Conservation (phyloP, 1,284 basidiomycete species). For the Mycena citricolor region DNA sequence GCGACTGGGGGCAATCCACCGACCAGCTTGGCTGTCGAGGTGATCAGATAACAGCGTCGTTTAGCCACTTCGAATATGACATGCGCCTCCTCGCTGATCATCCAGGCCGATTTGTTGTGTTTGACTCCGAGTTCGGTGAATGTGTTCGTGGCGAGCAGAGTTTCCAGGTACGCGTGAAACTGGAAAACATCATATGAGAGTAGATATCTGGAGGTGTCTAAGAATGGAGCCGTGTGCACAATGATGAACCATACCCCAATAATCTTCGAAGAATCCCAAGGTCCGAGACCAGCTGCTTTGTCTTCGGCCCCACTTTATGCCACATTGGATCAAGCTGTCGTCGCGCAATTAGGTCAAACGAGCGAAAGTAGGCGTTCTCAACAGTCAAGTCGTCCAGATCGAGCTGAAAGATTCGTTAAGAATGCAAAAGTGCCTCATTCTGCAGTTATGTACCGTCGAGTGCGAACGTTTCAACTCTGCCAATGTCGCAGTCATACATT, state of each 20-base stretch:
- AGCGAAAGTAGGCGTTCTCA: slow-evolving; percentile 92
- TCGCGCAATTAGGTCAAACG: slow-evolving; percentile 89
- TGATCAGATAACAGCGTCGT: slow-evolving; percentile 71
- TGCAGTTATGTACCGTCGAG: slow-evolving; percentile 52
- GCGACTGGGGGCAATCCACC: slow-evolving; percentile 35
- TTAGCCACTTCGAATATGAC: slow-evolving; percentile 85
- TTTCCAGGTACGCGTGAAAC: slow-evolving; percentile 92
- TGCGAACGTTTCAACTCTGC: slow-evolving; percentile 90
- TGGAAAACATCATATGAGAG: slow-evolving; percentile 90
- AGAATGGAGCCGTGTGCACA: background rate
- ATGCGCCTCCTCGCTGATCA: slow-evolving; percentile 88
- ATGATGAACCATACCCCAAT: slow-evolving; percentile 60
- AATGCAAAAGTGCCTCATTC: background rate
- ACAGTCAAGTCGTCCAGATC: slow-evolving; percentile 93
- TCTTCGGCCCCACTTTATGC: slow-evolving; percentile 93
- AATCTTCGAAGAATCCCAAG: slow-evolving; percentile 84
- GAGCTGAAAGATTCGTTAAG: slow-evolving; percentile 50
- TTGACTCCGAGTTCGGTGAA: slow-evolving; percentile 47
- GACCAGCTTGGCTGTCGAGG: slow-evolving; percentile 31
- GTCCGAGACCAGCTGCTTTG: slow-evolving; percentile 90
- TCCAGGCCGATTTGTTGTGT: slow-evolving; percentile 81
- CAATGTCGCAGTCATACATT: slow-evolving; percentile 92
- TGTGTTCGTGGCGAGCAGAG: slow-evolving; percentile 78
- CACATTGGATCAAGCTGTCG: slow-evolving; percentile 91
- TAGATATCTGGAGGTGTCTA: slow-evolving; percentile 60